These are phyloP conservation scores for Orbilia javanica DNA, from an alignment of 2,329 filamentous ascomycete species.

Conservation along the genomic window DNA sequence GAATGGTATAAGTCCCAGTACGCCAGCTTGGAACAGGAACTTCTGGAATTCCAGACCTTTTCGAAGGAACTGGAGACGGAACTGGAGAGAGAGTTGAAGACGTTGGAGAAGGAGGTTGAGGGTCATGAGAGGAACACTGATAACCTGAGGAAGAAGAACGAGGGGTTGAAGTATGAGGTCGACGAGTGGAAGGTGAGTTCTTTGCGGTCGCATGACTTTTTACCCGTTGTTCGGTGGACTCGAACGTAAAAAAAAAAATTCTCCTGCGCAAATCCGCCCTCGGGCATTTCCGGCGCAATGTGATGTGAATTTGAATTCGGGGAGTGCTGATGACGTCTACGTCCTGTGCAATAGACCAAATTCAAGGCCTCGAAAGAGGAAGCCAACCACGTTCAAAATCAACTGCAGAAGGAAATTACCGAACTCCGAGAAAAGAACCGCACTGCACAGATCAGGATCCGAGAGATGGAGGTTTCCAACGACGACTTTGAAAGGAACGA, in stretches of 20 bases:
- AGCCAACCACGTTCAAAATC: conserved; percentile 83
- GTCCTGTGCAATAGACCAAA: conserved; percentile 76
- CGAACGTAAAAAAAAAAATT: conserved; percentile 12
- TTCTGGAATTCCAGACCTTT: conserved; percentile 88
- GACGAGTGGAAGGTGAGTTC: conserved; percentile 94
- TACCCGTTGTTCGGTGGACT: not conserved
- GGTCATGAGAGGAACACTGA: conserved; percentile 93
- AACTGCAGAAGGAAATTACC: conserved; percentile 95
- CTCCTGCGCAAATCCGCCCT: conserved; percentile 1
- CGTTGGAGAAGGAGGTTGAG: conserved; percentile 94
- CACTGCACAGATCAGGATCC: conserved; percentile 82
- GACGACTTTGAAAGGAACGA: conserved; percentile 98
- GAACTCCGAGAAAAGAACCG: conserved; percentile 86
- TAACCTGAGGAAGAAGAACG: conserved; percentile 85
- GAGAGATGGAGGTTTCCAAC: conserved; percentile 97
- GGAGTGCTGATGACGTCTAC: conserved; percentile 3
- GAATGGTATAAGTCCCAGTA: conserved; percentile 97
- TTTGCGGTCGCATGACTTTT: conserved; percentile 9
- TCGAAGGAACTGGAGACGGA: conserved; percentile 95
- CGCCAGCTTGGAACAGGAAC: conserved; percentile 91
- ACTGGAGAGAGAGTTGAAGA: conserved; percentile 94
- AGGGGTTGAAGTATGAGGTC: conserved; percentile 85
- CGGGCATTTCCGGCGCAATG: not conserved
- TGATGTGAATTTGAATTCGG: not conserved
- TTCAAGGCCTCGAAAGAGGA: conserved; percentile 95